Base-by-base conservation (phyloP, 2,329 filamentous ascomycete species). In the Botrytis tulipae region DNA sequence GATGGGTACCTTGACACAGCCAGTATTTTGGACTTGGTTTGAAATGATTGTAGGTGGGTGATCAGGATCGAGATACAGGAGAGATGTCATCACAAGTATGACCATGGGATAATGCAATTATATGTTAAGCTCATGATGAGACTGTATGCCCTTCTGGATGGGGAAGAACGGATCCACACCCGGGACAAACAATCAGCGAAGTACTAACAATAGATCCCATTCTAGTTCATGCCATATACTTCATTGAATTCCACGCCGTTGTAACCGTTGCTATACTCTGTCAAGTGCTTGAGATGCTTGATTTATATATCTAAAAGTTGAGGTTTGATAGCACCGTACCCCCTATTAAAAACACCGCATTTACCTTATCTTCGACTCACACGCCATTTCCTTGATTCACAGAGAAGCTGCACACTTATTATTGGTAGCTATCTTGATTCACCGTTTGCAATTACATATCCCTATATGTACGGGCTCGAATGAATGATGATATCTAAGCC, bases 231-330 rank as follows among this genome's bases (percentile, higher is more conserved):
- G 1, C 9, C 54, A 57, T 3, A 32, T 46, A n/a, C n/a, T 1
- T 20, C 16, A 0, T 1, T 54, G 10, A 18, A 44, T 16, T 12
- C 29, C 0, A 16, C 2, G 16, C 0, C 3, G 14, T 7, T 29
- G 1, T 22, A 20, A 32, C 0, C 1, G 9, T 20, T 37, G 10
- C 9, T 40, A 14, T n/a, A 16, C 35, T 37, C 7, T 61, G 20
- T 6, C 14, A 61, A 16, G 4, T 10, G 12, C 37, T 16, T 5
- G 22, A 12, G 10, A 61, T 16, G 10, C 0, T 37, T 40, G 35
- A 61, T 61, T 37, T 61, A 61, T 37, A 61, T n/a, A 61, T 16
- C 4, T 12, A 25, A 25, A 12, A n/a, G 4, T 7, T 22, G 59
- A 4, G 8, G 4, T 37, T 61, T 3, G 29, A 54, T 8, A 4